Evolutionary conservation across 352 stramenopile genomes (phyloP), one percentile per base, ranked within the genome.

Genomic region (Globisporangium carolinianum): DNA sequence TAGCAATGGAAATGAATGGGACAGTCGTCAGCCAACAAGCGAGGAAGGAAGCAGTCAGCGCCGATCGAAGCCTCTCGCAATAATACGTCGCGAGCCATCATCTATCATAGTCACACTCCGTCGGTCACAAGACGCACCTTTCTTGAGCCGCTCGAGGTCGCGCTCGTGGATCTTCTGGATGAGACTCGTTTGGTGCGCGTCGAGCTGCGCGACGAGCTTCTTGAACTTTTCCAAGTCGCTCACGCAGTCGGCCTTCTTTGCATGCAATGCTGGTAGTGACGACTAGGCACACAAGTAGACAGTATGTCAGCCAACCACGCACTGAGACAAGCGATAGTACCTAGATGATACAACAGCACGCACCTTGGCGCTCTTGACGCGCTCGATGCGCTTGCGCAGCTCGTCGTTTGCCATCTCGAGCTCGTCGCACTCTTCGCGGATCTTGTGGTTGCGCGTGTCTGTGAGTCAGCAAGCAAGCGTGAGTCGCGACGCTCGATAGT

Each of bases 181-280:
- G 10, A 98, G 60, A 48, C 83, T 79, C 6, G 47, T 17, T 46
- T 94, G 81, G 63, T 94, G 72, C 11, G 73, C 76, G 24, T 95
- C 79, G 53, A 97, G 76, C 58, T 95, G 69, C 17, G 69, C 48
- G 8, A 98, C 79, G 1, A 98, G 73, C 35, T 87, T 79, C 43
- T 92, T 72, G 61, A 98, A 98, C 69, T 98, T 98, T 37, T 89
- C 82, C 43, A 97, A 76, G 60, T 98, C 93, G 45, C 73, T 89
- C 10, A 77, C 63, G 50, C 89, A 93, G 45, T 97, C 86, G 38
- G 76, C 73, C 57, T 96, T 87, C 45, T 95, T 97, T 54, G 92
- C 62, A 38, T 83, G 71, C 10, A 97, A 69, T 46, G 81, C 66
- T 17, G 91, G 79, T 14, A 98, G 66, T 32, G 83, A 86, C 8